Base-by-base conservation (phyloP, 1,284 basidiomycete genomes). In the Ustilago bromivora region DNA sequence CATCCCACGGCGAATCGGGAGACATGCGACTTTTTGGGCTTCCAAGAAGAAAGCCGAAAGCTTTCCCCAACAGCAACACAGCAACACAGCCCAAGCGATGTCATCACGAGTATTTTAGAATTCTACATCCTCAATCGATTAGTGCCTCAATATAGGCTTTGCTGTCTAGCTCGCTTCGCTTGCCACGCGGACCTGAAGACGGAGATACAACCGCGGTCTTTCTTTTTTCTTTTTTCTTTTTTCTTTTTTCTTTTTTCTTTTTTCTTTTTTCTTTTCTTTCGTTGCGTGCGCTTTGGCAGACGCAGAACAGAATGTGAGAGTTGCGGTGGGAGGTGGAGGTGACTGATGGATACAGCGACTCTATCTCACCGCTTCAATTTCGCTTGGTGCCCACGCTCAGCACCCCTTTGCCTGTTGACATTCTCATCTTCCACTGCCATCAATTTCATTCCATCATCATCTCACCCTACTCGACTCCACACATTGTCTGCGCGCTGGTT, bases 261-360 rank as follows among this genome's bases (percentile, higher is more conserved):
- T 17, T 41, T 17, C n/a, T 4, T 17, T 41, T 46, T 5, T 4
- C 43, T 46, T 19, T 19, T 19, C 19, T 19, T 46, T 19, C 4
- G 10, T 46, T 46, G n/a, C 43, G 43, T 46, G n/a, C 43, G 43
- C 43, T 46, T 19, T 46, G 43, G 43, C 43, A 17, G 19, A 46
- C 43, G 43, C 43, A 15, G 40, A 12, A 3, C 2, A 47, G 56
- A 32, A 19, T 5, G 36, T 12, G 55, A 57, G 55, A 38, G 23
- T 28, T 28, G 23, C 23, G 23, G 23, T 28, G 23, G 23, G 23
- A 28, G 23, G 23, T 28, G 23, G 57, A 28, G 35, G 61, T 51
- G 61, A 57, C 35, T 51, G 47, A 23, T 46, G 10, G 57, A 34
- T 41, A 41, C 35, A 46, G 56, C 52, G 35, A 41, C 61, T 63